Evolutionary conservation across 148 eudicot genomes (phyloP).

Genomic region (Cornus suecica): DNA sequence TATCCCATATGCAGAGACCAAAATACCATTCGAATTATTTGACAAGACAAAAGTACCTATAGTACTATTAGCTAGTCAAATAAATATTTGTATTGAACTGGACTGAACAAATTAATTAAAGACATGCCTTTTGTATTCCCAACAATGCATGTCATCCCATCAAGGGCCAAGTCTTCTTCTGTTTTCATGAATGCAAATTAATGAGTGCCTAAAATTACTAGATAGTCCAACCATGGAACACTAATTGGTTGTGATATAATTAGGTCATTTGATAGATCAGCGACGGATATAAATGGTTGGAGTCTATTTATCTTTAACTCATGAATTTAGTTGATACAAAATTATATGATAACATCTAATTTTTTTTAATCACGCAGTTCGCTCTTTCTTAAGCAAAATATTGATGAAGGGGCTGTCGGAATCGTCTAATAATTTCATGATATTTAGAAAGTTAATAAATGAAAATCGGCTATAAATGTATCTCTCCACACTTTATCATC

Average conservation of each 20-base stretch:
- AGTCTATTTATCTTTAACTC: conserved; percentile 4
- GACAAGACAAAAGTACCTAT: neutral
- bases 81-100: neutral
- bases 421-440: no score
- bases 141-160: neutral
- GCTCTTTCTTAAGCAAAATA: no score
- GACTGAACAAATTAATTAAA: neutral
- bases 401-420: no score
- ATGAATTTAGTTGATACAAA: conserved; percentile 1
- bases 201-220: neutral
- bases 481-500: no score
- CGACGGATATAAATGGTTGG: neutral
- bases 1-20: neutral
- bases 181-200: neutral
- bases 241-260: neutral
- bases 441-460: no score
- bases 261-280: no score
- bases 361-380: no score
- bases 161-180: neutral
- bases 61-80: neutral
- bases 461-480: no score
- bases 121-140: neutral
- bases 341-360: conserved; percentile 7
- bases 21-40: neutral
- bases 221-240: neutral